Conservation (phyloP, 2,329 filamentous ascomycete genomes). For the Lasiodiplodia sp. region DNA sequence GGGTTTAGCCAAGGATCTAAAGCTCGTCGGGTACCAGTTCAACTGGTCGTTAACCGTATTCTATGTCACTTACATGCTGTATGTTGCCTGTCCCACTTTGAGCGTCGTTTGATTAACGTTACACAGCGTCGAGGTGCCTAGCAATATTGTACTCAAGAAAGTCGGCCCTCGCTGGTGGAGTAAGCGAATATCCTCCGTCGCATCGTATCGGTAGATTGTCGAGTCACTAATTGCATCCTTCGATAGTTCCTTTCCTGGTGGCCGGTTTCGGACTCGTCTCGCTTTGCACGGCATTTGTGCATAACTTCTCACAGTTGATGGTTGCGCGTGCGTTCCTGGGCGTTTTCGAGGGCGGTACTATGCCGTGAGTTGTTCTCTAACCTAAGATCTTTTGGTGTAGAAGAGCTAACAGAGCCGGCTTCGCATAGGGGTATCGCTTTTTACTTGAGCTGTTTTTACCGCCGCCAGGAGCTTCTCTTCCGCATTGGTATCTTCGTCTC, state of each 20-base stretch:
- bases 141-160: constrained; percentile 63
- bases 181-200: neutral
- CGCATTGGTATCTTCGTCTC: constrained; percentile 65
- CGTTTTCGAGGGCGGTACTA: constrained; percentile 64
- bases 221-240: neutral
- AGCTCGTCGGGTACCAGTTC: constrained; percentile 59
- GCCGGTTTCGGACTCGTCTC: constrained; percentile 64
- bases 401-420: neutral
- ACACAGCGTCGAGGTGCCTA: constrained; percentile 59
- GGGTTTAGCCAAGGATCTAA: constrained; percentile 59
- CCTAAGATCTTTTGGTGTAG: neutral
- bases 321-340: constrained; percentile 60
- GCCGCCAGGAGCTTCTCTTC: constrained; percentile 63
- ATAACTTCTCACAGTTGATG: constrained; percentile 56
- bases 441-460: constrained; percentile 65
- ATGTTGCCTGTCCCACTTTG: constrained; percentile 40
- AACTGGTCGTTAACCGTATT: constrained; percentile 67
- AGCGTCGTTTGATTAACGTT: constrained; percentile 35
- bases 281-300: constrained; percentile 62
- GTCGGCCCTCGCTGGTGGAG: constrained; percentile 59
- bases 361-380: constrained; percentile 51
- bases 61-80: constrained; percentile 63
- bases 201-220: neutral
- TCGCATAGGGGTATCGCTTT: constrained; percentile 59
- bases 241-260: constrained; percentile 59